phyloP scores from a whole-genome alignment of 2,329 filamentous ascomycete species.

The Penicillium sp. region DNA sequence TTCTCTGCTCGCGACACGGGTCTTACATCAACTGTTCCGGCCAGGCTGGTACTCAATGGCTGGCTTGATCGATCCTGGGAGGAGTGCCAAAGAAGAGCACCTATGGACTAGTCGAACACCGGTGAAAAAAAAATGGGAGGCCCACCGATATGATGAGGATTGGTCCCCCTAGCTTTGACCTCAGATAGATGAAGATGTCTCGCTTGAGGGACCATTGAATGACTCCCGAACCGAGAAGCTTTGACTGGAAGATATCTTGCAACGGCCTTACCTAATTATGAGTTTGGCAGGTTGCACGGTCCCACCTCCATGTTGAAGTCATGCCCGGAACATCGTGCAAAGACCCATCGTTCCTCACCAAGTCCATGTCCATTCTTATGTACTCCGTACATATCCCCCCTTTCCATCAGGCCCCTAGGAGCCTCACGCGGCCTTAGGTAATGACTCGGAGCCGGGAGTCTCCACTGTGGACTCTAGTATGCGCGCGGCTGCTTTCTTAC shows the following conservation, averaged over 20 bases:
- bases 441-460: slow-evolving; percentile 12
- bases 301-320: slow-evolving; percentile 2
- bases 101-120: too few relatives aligned
- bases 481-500: slow-evolving; percentile 26
- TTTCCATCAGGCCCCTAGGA: neutral
- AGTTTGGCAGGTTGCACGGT: slow-evolving; percentile 4
- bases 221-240: neutral
- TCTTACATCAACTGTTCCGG: slow-evolving; percentile 2
- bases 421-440: slow-evolving; percentile 2
- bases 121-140: too few relatives aligned
- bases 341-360: slow-evolving; percentile 2
- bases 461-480: slow-evolving; percentile 24
- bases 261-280: neutral
- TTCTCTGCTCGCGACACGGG: neutral
- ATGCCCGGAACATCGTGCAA: slow-evolving; percentile 9
- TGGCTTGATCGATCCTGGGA: neutral
- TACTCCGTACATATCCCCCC: neutral
- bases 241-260: neutral
- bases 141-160: neutral
- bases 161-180: neutral
- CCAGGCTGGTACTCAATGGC: neutral
- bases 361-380: neutral
- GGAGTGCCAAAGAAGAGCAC: neutral
- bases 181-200: neutral
- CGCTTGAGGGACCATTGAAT: neutral